These are phyloP conservation scores for Eimeria tenella DNA, from an alignment of 169 alveolate genomes.

Conservation along the genomic window DNA sequence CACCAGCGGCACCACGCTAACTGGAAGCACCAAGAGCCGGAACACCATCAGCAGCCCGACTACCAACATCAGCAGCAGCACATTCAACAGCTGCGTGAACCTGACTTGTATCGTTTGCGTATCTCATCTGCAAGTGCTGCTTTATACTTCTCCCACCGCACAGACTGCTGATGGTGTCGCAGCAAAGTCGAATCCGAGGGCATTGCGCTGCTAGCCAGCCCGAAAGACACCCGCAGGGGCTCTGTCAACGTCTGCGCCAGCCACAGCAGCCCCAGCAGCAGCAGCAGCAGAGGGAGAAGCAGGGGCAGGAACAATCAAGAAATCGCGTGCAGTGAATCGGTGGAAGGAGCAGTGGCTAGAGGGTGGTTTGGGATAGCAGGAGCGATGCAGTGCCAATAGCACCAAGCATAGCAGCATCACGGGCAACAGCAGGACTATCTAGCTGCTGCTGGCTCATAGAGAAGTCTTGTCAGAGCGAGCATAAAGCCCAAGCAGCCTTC, in stretches of 20 bases:
- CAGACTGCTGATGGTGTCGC: conserved; percentile 34
- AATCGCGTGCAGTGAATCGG: too few species aligned
- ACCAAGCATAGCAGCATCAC: too few species aligned
- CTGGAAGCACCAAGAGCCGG: too few species aligned
- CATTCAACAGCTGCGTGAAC: background rate
- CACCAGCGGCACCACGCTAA: background rate
- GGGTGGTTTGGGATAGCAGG: too few species aligned
- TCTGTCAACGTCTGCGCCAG: conserved; percentile 26
- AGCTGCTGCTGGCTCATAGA: background rate
- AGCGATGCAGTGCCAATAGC: too few species aligned
- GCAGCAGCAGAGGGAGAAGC: too few species aligned
- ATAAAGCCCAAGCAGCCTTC: background rate
- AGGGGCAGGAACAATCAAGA: background rate
- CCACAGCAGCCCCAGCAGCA: too few species aligned
- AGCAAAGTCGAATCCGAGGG: conserved; percentile 27
- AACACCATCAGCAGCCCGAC: too few species aligned
- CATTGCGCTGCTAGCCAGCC: conserved; percentile 40
- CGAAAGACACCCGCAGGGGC: conserved; percentile 16
- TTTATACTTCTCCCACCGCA: conserved; percentile 41
- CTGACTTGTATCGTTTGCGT: conserved; percentile 23
- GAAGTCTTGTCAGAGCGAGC: too few species aligned
- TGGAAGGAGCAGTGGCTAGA: too few species aligned
- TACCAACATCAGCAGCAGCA: too few species aligned
- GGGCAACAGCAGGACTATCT: background rate
- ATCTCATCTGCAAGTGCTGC: conserved; percentile 20